Evolutionary conservation across 2,329 filamentous ascomycete species (phyloP), one percentile per base, ranked within the genome.

Genomic region (Coniella lustricola): DNA sequence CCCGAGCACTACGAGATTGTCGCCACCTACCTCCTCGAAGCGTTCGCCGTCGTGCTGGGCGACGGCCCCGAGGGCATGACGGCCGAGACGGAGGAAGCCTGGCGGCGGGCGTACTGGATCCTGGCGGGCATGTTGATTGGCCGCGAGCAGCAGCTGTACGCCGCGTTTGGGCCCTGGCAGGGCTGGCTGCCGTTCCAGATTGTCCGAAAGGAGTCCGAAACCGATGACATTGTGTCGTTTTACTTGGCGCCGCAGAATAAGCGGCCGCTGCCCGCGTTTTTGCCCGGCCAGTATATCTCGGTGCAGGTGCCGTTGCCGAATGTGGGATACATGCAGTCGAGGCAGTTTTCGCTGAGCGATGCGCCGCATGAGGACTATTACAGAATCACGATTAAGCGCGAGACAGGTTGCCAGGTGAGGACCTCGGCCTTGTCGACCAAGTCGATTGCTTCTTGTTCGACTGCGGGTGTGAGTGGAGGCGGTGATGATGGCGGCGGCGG

Each of bases 271-370:
- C 84, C 84, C 0, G 38, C 60, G 0, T 90, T 79, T 69, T 70
- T 76, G 49, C 84, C 85, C 0, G 86, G 86, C 32, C 85, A 90
- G 64, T 90, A 88, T 60, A 74, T 87, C 52, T 84, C 82, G 0
- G 66, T 88, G 40, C 75, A 75, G 43, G 63, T 82, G 7, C 69
- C 74, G 43, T 73, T 85, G 0, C 75, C 78, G 1, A 67, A 70
- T 0, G 68, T 77, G 53, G 75, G 76, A 20, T 76, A 80, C 60
- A 66, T 72, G 55, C 85, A 90, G 64, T 74, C 79, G 16, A 72
- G 85, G 29, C 85, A 89, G 64, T 90, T 88, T 66, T 86, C 82
- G 21, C 72, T 90, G 52, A 84, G 78, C 58, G 83, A 87, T 54
- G 72, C 77, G 43, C 83, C 81, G 2, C 69, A 70, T 2, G 66